phyloP scores from a whole-genome alignment of 2,329 filamentous ascomycete genomes.

The Ceratocystis albifundus region DNA sequence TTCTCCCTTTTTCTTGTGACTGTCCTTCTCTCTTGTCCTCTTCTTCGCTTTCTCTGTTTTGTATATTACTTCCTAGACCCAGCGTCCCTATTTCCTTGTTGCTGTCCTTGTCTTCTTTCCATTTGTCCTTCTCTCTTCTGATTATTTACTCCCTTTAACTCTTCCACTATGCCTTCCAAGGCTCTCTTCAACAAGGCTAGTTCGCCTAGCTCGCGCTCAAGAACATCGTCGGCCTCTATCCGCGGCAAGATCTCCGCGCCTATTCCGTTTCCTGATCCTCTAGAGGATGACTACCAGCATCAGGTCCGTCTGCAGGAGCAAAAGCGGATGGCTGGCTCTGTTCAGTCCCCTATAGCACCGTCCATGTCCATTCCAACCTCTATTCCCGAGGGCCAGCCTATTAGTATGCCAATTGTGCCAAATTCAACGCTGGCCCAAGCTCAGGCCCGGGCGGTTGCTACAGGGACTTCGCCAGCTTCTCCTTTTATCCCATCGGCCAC shows the following conservation, averaged over 20 bases:
- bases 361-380: slow-evolving; percentile 17
- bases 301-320: not conserved
- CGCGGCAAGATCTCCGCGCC: slow-evolving; percentile 51
- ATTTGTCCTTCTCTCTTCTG: not conserved
- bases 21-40: not conserved
- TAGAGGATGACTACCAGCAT: slow-evolving; percentile 42
- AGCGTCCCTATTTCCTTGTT: not conserved
- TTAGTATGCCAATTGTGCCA: slow-evolving; percentile 21
- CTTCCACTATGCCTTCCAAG: slow-evolving; percentile 3
- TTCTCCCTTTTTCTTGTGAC: not conserved
- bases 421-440: slow-evolving; percentile 19
- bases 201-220: slow-evolving; percentile 30
- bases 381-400: slow-evolving; percentile 19
- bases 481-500: not conserved
- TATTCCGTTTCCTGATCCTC: slow-evolving; percentile 41
- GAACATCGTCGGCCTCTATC: slow-evolving; percentile 32
- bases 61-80: not conserved
- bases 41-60: not conserved
- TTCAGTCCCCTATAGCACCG: slow-evolving; percentile 19
- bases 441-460: slow-evolving; percentile 13
- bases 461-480: not conserved
- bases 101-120: not conserved
- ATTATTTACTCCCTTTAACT: not conserved
- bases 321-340: slow-evolving; percentile 26
- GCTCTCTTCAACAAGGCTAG: slow-evolving; percentile 28